Evolutionary conservation across 2,329 filamentous ascomycete species (phyloP).

Genomic region (Elsinoe batatas): DNA sequence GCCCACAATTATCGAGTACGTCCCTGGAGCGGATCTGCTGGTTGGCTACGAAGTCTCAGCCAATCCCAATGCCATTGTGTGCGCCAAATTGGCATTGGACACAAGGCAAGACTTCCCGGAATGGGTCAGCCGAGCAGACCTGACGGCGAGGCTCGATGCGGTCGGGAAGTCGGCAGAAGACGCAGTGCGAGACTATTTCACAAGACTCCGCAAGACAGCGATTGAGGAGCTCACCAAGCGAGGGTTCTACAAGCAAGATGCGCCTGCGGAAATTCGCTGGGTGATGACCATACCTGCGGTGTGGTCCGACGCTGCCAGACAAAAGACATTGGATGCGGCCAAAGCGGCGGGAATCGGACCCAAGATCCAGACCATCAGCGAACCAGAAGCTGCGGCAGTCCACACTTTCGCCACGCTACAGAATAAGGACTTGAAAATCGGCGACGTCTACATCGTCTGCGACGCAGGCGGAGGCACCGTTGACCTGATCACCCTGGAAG

Average conservation of each 20-base stretch:
- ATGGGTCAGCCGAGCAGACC: conserved; percentile 65
- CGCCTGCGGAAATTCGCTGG: conserved; percentile 62
- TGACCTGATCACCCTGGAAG: conserved; percentile 74
- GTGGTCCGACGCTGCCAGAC: conserved; percentile 76
- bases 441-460: conserved; percentile 51
- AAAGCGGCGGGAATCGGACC: conserved; percentile 69
- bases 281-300: conserved; percentile 75
- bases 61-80: conserved; percentile 64
- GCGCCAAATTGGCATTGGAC: conserved; percentile 78
- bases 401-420: conserved; percentile 74
- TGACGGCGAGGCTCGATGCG: conserved; percentile 58
- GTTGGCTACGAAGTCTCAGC: conserved; percentile 80
- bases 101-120: conserved; percentile 70
- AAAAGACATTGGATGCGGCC: conserved; percentile 67
- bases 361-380: conserved; percentile 68
- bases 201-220: conserved; percentile 64
- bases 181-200: conserved; percentile 70
- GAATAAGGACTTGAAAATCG: conserved; percentile 61
- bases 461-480: conserved; percentile 52
- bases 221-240: conserved; percentile 69
- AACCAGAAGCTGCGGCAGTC: conserved; percentile 37
- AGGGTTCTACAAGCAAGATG: conserved; percentile 37
- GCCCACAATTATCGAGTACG: conserved; percentile 61
- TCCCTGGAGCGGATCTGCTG: conserved; percentile 36
- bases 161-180: conserved; percentile 70